A percentile compares a stretch with the other conserved stretches of the same genome.
Evolutionary conservation across 2,329 filamentous ascomycete species (phyloP).

Genomic region (Xylaria sp.): DNA sequence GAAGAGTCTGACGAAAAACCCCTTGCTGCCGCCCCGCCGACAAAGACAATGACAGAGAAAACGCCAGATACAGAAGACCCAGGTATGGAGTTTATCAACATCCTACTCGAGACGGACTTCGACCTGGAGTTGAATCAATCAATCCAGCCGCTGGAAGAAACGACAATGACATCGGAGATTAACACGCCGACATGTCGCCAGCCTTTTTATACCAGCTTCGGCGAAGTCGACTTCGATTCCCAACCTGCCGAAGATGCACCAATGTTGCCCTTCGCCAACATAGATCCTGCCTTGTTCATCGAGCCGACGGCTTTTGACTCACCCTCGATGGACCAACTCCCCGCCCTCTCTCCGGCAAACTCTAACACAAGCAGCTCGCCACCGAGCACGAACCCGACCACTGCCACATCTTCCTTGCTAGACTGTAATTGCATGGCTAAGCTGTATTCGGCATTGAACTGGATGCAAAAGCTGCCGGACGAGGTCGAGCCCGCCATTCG

Average conservation of each 20-base stretch:
- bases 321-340: constrained; percentile 32
- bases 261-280: constrained; percentile 31
- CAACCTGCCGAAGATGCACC: constrained; percentile 26
- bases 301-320: constrained; percentile 10
- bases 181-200: not conserved
- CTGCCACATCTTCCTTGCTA: not conserved
- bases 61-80: constrained; percentile 38
- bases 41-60: constrained; percentile 38
- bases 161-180: constrained; percentile 5
- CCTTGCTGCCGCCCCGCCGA: constrained; percentile 14
- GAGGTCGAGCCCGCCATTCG: constrained; percentile 54
- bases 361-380: constrained; percentile 34
- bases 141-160: not conserved
- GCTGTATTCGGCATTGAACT: constrained; percentile 58
- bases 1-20: constrained; percentile 33
- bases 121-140: constrained; percentile 10
- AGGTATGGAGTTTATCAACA: constrained; percentile 38
- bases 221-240: constrained; percentile 37
- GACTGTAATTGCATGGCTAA: constrained; percentile 55
- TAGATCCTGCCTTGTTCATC: constrained; percentile 40
- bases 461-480: constrained; percentile 53
- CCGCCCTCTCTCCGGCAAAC: constrained; percentile 35
- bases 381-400: constrained; percentile 26
- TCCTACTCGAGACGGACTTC: constrained; percentile 33
- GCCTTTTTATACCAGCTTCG: constrained; percentile 22